A percentile compares a stretch with the other conserved stretches of the same genome.
Evolutionary conservation across 805 yeast genomes (phyloP).

Genomic region (Priceomyces castillae): DNA sequence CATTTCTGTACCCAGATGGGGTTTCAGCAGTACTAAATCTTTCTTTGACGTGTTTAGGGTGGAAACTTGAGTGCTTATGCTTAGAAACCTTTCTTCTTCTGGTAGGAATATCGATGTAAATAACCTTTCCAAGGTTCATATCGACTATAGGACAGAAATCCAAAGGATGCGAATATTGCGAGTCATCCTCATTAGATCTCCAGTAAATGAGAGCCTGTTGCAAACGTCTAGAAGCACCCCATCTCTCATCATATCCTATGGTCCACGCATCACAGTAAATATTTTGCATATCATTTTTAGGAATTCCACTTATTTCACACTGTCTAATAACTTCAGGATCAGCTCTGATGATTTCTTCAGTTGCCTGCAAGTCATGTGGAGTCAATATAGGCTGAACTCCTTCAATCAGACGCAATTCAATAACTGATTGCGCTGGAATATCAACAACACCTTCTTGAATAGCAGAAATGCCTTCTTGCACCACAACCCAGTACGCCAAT

Average conservation of each 20-base stretch:
- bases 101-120: conserved; percentile 72
- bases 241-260: conserved; percentile 70
- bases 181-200: conserved; percentile 73
- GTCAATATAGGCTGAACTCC: conserved; percentile 77
- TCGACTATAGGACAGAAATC: conserved; percentile 84
- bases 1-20: conserved; percentile 55
- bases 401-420: conserved; percentile 46
- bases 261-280: conserved; percentile 70
- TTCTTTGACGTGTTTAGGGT: conserved; percentile 59
- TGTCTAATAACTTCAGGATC: conserved; percentile 73
- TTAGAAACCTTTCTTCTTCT: conserved; percentile 70
- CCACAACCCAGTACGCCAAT: conserved; percentile 61
- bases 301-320: conserved; percentile 67
- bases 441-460: conserved; percentile 72
- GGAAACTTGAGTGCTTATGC: conserved; percentile 67
- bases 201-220: conserved; percentile 82
- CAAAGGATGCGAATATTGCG: conserved; percentile 71
- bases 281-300: conserved; percentile 57
- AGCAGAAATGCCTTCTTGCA: conserved; percentile 58
- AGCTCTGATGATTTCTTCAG: conserved; percentile 64
- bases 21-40: conserved; percentile 51
- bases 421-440: conserved; percentile 45
- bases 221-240: conserved; percentile 72
- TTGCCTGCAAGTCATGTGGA: conserved; percentile 58
- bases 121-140: conserved; percentile 64